Conservation (phyloP, 306 rosid species). For the Crataegus laevigata region DNA sequence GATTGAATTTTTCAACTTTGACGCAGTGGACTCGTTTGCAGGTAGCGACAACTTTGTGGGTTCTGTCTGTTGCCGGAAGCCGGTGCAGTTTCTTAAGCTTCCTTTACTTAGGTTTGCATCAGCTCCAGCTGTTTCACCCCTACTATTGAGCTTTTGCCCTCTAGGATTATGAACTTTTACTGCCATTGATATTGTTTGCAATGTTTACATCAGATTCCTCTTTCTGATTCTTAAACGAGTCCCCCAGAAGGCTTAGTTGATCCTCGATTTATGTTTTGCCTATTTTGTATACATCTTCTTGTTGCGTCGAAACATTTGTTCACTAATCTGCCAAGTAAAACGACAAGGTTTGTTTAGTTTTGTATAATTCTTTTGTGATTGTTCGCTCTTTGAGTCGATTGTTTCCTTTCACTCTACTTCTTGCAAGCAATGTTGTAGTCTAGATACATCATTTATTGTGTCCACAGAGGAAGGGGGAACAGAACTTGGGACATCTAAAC, state of each 20-base stretch:
- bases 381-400: too few relatives aligned
- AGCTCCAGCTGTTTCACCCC: background rate
- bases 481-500: too few relatives aligned
- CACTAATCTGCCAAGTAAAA: background rate
- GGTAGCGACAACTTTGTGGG: slow-evolving; percentile 35
- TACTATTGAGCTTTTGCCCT: background rate
- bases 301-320: background rate
- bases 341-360: background rate
- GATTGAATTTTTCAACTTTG: slow-evolving; percentile 16
- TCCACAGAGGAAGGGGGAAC: too few relatives aligned
- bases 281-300: background rate
- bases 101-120: slow-evolving; percentile 44
- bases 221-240: background rate
- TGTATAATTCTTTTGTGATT: too few relatives aligned
- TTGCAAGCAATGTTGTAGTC: too few relatives aligned
- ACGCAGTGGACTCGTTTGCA: slow-evolving; percentile 25
- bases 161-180: background rate
- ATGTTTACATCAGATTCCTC: background rate
- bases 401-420: too few relatives aligned
- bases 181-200: background rate
- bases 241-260: background rate
- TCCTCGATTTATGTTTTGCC: background rate
- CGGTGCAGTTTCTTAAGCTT: slow-evolving; percentile 31
- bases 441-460: too few relatives aligned
- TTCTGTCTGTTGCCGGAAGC: slow-evolving; percentile 33